Evolutionary conservation across 2,329 filamentous ascomycete species (phyloP).

Genomic region (Talaromyces sp.): DNA sequence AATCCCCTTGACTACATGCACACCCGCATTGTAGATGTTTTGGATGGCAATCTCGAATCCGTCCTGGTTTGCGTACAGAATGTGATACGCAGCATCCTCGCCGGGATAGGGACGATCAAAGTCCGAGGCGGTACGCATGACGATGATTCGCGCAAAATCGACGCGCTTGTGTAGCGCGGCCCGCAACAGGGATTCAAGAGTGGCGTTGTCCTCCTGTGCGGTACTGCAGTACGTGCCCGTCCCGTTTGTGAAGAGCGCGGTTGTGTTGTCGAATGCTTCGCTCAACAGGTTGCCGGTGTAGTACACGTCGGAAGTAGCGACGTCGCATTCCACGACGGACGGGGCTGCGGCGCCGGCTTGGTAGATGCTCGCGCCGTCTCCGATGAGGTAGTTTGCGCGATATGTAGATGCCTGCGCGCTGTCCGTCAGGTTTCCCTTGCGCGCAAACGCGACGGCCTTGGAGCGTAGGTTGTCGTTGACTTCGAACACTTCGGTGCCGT

Average conservation of each 20-base stretch:
- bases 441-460: constrained; percentile 51
- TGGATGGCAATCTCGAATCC: constrained; percentile 60
- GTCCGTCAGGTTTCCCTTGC: constrained; percentile 52
- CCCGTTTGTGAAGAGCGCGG: constrained; percentile 62
- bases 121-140: constrained; percentile 66
- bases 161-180: constrained; percentile 54
- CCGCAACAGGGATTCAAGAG: constrained; percentile 62
- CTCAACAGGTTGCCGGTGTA: constrained; percentile 60
- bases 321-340: constrained; percentile 61
- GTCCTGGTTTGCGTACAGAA: constrained; percentile 59
- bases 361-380: constrained; percentile 31
- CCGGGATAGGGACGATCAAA: constrained; percentile 66
- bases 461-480: constrained; percentile 58
- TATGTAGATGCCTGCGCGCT: constrained; percentile 50
- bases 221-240: constrained; percentile 65
- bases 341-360: constrained; percentile 48
- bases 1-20: constrained; percentile 63
- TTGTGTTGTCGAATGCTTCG: constrained; percentile 63
- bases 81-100: constrained; percentile 55
- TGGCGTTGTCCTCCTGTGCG: constrained; percentile 69
- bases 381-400: constrained; percentile 49
- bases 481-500: constrained; percentile 69
- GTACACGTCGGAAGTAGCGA: constrained; percentile 68
- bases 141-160: constrained; percentile 64
- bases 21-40: constrained; percentile 65